A percentile compares a stretch with the other conserved stretches of the same genome.
phyloP scores from a whole-genome alignment of 148 eudicot genomes.

The Euryodendron excelsum region DNA sequence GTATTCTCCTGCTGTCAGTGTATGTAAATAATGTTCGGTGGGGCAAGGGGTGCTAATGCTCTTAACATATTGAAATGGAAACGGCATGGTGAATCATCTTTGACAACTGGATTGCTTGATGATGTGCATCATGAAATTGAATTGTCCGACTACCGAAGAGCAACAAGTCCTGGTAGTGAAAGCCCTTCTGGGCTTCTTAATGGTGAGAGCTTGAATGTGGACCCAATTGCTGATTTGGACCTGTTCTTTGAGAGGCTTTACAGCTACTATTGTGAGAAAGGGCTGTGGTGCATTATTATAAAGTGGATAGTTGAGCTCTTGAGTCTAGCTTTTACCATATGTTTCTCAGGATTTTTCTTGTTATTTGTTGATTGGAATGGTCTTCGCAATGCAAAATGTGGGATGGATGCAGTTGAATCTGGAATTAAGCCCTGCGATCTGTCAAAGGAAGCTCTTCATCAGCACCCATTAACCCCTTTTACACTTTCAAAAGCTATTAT shows the following conservation, averaged over 20 bases:
- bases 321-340: slow-evolving; percentile 89
- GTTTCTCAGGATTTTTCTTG: slow-evolving; percentile 88
- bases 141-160: slow-evolving; percentile 66
- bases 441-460: slow-evolving; percentile 80
- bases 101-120: slow-evolving; percentile 55
- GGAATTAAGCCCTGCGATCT: slow-evolving; percentile 84
- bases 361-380: slow-evolving; percentile 96
- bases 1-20: slow-evolving; percentile 39
- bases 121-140: slow-evolving; percentile 71
- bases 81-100: slow-evolving; percentile 53
- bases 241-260: slow-evolving; percentile 88
- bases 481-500: slow-evolving; percentile 70
- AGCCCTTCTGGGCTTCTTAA: slow-evolving; percentile 96
- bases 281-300: slow-evolving; percentile 94
- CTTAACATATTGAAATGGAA: slow-evolving; percentile 67
- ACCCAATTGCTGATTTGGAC: slow-evolving; percentile 86
- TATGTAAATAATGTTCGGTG: slow-evolving; percentile 77
- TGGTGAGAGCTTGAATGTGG: slow-evolving; percentile 73
- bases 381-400: slow-evolving; percentile 91
- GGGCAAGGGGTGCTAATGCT: slow-evolving; percentile 65
- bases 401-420: slow-evolving; percentile 90
- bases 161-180: slow-evolving; percentile 89
- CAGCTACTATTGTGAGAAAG: slow-evolving; percentile 94
- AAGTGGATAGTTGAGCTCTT: slow-evolving; percentile 95
- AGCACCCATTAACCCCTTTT: slow-evolving; percentile 83